phyloP scores from a whole-genome alignment of 768 basidiomycete genomes.

The Tulasnella sp. region DNA sequence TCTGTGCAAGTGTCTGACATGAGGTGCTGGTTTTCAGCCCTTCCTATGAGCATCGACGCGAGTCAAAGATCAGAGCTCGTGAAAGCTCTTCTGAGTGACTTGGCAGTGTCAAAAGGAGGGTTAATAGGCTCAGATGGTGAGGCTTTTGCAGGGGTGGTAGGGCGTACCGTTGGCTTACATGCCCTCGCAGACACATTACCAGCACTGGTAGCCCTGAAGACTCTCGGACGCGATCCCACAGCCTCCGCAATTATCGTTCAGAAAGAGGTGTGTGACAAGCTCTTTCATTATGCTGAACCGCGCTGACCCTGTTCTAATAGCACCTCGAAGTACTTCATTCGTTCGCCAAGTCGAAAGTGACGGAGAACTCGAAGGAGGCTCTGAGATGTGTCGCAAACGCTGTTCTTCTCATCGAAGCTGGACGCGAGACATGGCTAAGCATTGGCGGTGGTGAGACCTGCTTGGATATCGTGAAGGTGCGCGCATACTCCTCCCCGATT shows the following conservation, averaged over 20 bases:
- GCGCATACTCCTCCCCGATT: background rate
- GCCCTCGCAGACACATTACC: background rate
- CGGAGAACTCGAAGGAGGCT: conserved; percentile 23
- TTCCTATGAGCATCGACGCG: background rate
- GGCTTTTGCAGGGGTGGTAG: background rate
- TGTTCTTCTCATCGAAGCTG: conserved; percentile 23
- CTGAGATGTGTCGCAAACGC: conserved; percentile 26
- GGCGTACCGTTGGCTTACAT: too few relatives aligned
- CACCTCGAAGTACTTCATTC: conserved; percentile 17
- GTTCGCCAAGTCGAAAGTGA: conserved; percentile 13
- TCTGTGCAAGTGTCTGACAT: background rate
- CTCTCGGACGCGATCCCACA: conserved; percentile 22
- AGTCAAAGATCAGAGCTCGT: background rate
- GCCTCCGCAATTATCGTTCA: conserved; percentile 21
- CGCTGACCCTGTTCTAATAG: background rate
- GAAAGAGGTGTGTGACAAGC: background rate
- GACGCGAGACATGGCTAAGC: conserved; percentile 20
- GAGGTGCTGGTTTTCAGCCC: background rate
- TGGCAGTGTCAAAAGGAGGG: background rate
- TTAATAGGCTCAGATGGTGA: background rate
- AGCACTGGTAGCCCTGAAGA: conserved; percentile 24
- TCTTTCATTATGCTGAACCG: background rate
- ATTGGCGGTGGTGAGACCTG: conserved; percentile 20
- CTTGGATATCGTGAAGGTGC: conserved; percentile 21
- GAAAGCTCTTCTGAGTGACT: background rate